Evolutionary conservation across 495 filamentous ascomycete genomes (phyloP).

Genomic region (Penicillium malachiteum): DNA sequence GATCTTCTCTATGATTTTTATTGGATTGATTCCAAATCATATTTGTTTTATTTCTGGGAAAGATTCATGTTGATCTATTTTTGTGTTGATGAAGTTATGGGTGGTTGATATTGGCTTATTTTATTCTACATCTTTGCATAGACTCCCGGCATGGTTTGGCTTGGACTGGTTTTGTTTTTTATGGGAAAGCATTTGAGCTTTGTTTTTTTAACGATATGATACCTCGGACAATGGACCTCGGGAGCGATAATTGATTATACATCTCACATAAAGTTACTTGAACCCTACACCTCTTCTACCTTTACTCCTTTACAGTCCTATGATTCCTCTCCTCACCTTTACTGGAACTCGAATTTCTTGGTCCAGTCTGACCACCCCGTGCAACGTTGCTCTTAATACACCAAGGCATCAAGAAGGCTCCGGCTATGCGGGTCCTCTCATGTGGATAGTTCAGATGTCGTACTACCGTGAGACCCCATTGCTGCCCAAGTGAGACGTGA

Average conservation of each 20-base stretch:
- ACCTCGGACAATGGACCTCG: constrained; percentile 14
- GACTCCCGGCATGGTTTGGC: constrained; percentile 24
- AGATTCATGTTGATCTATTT: not conserved
- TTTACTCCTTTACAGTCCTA: not conserved
- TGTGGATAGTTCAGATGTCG: constrained; percentile 7
- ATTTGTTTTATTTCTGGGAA: constrained; percentile 11
- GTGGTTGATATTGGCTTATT: constrained; percentile 13
- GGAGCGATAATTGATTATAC: constrained; percentile 8
- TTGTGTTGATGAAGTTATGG: constrained; percentile 19
- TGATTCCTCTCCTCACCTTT: not conserved
- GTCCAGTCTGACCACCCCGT: constrained; percentile 5
- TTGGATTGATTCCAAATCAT: too few species aligned
- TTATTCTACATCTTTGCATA: constrained; percentile 21
- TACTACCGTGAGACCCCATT: constrained; percentile 11
- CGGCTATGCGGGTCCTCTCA: constrained; percentile 12
- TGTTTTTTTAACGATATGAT: constrained; percentile 29
- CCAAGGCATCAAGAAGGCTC: constrained; percentile 4
- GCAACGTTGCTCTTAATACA: constrained; percentile 20
- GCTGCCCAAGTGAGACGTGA: constrained; percentile 21
- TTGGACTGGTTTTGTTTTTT: constrained; percentile 6
- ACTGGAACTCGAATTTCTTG: not conserved
- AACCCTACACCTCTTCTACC: not conserved
- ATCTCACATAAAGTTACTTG: not conserved
- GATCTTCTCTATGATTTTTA: constrained; percentile 2
- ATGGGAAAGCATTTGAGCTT: constrained; percentile 4